Evolutionary conservation across 23 red algal genomes (phyloP).

Genomic region (Cyanidioschyzon merolae): DNA sequence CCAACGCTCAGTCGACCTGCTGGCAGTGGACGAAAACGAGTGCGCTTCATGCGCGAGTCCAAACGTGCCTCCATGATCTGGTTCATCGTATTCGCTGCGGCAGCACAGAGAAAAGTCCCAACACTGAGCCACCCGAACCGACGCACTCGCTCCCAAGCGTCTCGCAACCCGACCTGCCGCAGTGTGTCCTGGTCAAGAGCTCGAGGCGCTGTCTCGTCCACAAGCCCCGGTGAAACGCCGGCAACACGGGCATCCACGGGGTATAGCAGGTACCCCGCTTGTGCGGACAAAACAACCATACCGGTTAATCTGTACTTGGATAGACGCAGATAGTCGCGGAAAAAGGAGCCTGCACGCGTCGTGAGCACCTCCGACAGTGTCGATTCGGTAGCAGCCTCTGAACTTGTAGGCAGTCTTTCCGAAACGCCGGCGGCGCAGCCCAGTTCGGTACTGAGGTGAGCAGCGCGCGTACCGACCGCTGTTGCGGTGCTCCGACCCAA

Average conservation of each 20-base stretch:
- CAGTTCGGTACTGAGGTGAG: too few relatives aligned
- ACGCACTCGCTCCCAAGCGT: not conserved
- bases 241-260: too few relatives aligned
- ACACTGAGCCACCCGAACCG: not conserved
- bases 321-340: conserved; percentile 42
- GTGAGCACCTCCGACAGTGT: too few relatives aligned
- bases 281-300: conserved; percentile 58
- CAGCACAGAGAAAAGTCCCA: conserved; percentile 75
- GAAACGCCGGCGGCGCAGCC: too few relatives aligned
- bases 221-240: not conserved
- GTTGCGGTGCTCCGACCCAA: too few relatives aligned
- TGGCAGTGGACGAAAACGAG: conserved; percentile 64
- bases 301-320: conserved; percentile 68
- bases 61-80: conserved; percentile 70
- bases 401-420: too few relatives aligned
- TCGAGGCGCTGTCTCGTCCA: not conserved
- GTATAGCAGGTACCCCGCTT: conserved; percentile 47
- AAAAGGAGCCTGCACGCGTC: not conserved
- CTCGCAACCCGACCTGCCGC: not conserved
- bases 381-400: too few relatives aligned
- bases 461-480: too few relatives aligned
- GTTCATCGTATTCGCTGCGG: conserved; percentile 77
- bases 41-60: conserved; percentile 75
- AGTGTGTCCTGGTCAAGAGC: not conserved
- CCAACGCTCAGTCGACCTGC: conserved; percentile 33